These are phyloP conservation scores for Geosmithia flava DNA, from an alignment of 2,329 filamentous ascomycete genomes.

Conservation along the genomic window DNA sequence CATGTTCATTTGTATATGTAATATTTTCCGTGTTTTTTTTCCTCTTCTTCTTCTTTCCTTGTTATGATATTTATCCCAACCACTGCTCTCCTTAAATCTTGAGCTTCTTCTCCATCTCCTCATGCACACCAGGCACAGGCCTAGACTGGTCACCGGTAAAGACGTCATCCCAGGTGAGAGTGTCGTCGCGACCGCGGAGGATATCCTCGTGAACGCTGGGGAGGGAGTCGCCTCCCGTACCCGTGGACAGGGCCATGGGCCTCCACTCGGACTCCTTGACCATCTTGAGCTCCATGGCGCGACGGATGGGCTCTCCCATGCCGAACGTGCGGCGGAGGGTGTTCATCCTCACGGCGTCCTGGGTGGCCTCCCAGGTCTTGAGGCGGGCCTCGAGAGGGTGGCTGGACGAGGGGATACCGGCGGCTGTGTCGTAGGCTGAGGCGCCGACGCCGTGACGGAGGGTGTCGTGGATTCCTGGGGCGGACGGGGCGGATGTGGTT, in stretches of 20 bases:
- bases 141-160: slow-evolving; percentile 68
- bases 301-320: slow-evolving; percentile 80
- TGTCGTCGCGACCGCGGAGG: slow-evolving; percentile 63
- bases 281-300: slow-evolving; percentile 93
- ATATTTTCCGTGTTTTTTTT: no score
- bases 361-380: slow-evolving; percentile 78
- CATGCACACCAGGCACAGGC: slow-evolving; percentile 62
- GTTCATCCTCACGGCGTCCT: slow-evolving; percentile 81
- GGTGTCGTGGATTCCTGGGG: slow-evolving; percentile 85
- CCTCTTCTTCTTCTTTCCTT: no score
- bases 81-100: slow-evolving; percentile 40
- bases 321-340: slow-evolving; percentile 78
- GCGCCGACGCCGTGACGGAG: slow-evolving; percentile 73
- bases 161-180: slow-evolving; percentile 86
- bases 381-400: slow-evolving; percentile 92
- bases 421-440: slow-evolving; percentile 34
- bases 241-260: slow-evolving; percentile 46
- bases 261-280: slow-evolving; percentile 69
- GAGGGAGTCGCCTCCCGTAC: slow-evolving; percentile 14
- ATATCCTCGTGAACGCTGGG: slow-evolving; percentile 81
- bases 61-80: no score
- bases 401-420: slow-evolving; percentile 38
- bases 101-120: slow-evolving; percentile 88
- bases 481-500: slow-evolving; percentile 69
- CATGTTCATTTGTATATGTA: no score